Evolutionary conservation across 169 alveolate genomes (phyloP).

Genomic region (Eimeria brunetti): DNA sequence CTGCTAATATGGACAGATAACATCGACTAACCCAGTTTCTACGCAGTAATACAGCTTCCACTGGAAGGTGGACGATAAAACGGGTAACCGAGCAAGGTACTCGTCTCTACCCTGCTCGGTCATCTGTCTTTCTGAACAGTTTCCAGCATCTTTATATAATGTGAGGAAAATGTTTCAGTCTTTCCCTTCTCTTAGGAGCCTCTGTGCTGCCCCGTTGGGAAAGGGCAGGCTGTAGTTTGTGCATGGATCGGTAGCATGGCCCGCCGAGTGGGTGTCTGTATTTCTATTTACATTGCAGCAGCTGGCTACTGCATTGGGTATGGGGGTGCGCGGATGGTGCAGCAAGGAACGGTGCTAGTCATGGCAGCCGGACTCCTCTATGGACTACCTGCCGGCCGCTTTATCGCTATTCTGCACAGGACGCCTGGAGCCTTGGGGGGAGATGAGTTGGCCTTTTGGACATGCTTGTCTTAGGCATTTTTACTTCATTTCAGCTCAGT

Average conservation of each 20-base stretch:
- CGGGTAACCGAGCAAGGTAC: no score
- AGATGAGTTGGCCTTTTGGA: no score
- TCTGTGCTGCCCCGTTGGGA: not conserved
- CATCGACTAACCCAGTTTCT: not conserved
- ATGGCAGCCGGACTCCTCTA: no score
- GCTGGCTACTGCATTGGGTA: not conserved
- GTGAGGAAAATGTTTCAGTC: no score
- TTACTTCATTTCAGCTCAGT: no score
- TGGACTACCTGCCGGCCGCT: no score
- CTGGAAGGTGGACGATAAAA: no score
- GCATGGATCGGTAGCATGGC: not conserved
- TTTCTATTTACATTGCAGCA: not conserved
- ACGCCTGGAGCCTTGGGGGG: no score
- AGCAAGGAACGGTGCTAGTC: no score
- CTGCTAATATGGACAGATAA: not conserved
- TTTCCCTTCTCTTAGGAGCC: not conserved
- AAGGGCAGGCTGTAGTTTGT: not conserved
- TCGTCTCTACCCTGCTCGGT: no score
- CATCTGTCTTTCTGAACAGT: not conserved
- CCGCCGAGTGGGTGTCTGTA: not conserved
- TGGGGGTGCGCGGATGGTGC: not conserved
- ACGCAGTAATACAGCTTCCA: not conserved
- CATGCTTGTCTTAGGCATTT: no score
- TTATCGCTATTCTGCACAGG: no score
- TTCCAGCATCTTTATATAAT: not conserved